A percentile compares a stretch with the other conserved stretches of the same genome.
phyloP scores from a whole-genome alignment of 2,329 filamentous ascomycete genomes.

The Raffaelea deltoideospora region DNA sequence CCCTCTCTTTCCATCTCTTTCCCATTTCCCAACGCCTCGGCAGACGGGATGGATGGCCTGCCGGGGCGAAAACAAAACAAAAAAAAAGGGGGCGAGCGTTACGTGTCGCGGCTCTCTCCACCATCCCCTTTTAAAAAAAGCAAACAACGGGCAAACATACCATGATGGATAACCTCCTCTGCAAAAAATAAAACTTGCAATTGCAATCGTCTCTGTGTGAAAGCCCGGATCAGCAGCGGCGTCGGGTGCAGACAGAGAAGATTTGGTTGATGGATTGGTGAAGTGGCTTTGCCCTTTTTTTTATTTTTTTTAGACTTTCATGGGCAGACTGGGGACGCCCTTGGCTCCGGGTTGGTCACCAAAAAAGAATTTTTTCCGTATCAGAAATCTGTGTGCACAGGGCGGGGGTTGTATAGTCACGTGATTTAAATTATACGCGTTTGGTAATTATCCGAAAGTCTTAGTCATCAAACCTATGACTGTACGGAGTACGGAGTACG shows the following conservation, averaged over 20 bases:
- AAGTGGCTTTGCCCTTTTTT: background rate
- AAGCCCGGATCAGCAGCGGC: constrained; percentile 1
- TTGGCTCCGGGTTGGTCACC: no score
- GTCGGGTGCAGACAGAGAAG: constrained; percentile 2
- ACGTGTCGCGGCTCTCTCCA: no score
- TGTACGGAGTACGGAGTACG: background rate
- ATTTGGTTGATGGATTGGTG: background rate
- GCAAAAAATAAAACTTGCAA: constrained; percentile 9
- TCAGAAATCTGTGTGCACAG: constrained; percentile 4
- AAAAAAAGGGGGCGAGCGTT: no score
- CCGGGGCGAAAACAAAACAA: background rate
- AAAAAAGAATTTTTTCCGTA: constrained; percentile 7
- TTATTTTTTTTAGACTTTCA: background rate
- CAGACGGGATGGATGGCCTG: background rate
- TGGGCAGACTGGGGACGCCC: no score
- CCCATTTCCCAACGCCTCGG: no score
- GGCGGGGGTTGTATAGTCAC: constrained; percentile 6
- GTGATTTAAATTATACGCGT: background rate
- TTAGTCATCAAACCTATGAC: no score
- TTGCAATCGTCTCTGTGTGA: constrained; percentile 4
- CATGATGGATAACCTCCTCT: constrained; percentile 39
- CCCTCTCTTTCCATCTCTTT: no score
- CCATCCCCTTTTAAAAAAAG: background rate
- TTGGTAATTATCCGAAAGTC: no score
- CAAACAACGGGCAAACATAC: constrained; percentile 16